Evolutionary conservation across 1,284 basidiomycete genomes (phyloP), one percentile per base, ranked within the genome.

Genomic region (Trichosporon ovoides): DNA sequence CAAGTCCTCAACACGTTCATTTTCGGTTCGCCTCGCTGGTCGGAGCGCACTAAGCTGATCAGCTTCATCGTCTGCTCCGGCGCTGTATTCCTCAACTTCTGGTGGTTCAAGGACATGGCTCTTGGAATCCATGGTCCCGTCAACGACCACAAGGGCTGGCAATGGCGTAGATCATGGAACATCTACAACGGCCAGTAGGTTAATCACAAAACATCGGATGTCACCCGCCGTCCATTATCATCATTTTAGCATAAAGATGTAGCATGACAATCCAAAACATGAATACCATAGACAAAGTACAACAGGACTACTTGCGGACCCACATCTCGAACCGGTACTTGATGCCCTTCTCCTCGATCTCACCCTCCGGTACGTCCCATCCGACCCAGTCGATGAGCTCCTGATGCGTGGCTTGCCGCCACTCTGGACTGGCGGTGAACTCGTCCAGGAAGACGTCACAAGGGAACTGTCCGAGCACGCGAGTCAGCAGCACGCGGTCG

Each of bases 291-390:
- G 38, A 53, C 52, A 35, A 51, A 43, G 53, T 53, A 57, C 50
- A 46, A 46, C 40, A 46, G 13, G 40, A 2, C 33, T 19, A 37
- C 18, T 52, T 53, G 57, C 84, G 78, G 53, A 84, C 81, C 92
- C 92, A 95, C 90, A 95, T 91, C 80, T 96, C 89, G 75, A 87
- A 95, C 77, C 89, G 87, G 74, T 94, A 95, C 68, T 82, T 80
- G 51, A 90, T 81, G 12, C 85, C 89, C 60, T 87, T 87, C 77
- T 95, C 91, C 70, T 85, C 83, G 72, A 89, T 85, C 66, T 84
- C 79, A 2, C 89, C 90, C 62, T 81, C 78, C 18, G 87, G 82
- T 51, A 94, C 89, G 7, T 86, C 83, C 68, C 87, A 87, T 38
- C 87, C 91, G 0, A 84, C 84, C 89, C 90, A 95, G 16, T 80